phyloP scores from a whole-genome alignment of 495 filamentous ascomycete species.

The Chaetomium tenue region DNA sequence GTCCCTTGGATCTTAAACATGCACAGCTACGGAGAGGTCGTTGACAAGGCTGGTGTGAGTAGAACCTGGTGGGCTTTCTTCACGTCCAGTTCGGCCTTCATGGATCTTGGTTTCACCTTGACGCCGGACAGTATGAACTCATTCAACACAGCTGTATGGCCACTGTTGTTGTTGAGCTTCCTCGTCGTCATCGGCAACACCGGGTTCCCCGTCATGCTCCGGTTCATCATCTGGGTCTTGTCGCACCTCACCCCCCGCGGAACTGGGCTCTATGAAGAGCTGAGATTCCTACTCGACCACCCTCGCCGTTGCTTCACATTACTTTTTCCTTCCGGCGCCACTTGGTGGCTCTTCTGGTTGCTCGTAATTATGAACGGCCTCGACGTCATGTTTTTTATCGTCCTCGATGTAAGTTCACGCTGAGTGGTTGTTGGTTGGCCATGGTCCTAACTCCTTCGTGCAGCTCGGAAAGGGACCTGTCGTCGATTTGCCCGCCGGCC shows the following conservation, averaged over 20 bases:
- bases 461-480: constrained; percentile 69
- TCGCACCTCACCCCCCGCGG: constrained; percentile 58
- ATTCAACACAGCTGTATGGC: constrained; percentile 71
- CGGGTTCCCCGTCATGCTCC: constrained; percentile 88
- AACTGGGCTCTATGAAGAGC: constrained; percentile 76
- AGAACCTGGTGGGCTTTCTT: constrained; percentile 90
- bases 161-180: constrained; percentile 71
- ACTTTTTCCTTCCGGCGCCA: constrained; percentile 84
- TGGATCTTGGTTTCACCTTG: constrained; percentile 81
- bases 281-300: constrained; percentile 88
- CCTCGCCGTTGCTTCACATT: constrained; percentile 93
- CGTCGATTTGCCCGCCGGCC: constrained; percentile 58
- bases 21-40: constrained; percentile 55
- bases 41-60: constrained; percentile 60
- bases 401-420: constrained; percentile 69
- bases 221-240: constrained; percentile 78
- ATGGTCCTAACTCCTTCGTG: background rate
- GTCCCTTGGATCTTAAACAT: constrained; percentile 75
- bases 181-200: constrained; percentile 93
- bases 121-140: constrained; percentile 92
- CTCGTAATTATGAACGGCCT: constrained; percentile 76
- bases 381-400: constrained; percentile 84
- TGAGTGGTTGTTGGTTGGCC: background rate
- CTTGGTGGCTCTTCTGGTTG: constrained; percentile 91
- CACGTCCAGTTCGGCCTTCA: constrained; percentile 80